Conservation (phyloP, 139 green algal species). For the Volvox africanus region DNA sequence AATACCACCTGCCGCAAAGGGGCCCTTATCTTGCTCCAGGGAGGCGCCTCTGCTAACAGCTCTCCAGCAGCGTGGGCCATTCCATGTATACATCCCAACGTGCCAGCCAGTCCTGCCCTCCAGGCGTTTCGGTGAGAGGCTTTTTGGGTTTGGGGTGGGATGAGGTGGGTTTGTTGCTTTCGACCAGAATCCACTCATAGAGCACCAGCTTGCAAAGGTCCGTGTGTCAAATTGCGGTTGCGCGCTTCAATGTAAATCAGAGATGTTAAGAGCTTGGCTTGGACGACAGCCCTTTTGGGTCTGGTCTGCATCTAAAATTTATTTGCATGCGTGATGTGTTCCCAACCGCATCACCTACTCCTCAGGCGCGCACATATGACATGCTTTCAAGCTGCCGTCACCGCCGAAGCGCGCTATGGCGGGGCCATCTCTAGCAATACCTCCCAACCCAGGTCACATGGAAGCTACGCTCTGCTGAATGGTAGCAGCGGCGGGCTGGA, state of each 20-base stretch:
- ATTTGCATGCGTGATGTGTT: not conserved
- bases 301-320: not conserved
- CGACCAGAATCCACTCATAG: too few species aligned
- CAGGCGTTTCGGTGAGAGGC: slow-evolving; percentile 17
- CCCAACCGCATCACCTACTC: not conserved
- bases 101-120: slow-evolving; percentile 16
- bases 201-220: too few species aligned
- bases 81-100: slow-evolving; percentile 27
- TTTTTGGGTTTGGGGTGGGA: too few species aligned
- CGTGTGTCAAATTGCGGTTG: too few species aligned
- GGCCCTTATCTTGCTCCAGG: not conserved
- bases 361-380: slow-evolving; percentile 24
- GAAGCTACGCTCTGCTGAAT: not conserved
- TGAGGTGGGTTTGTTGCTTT: too few species aligned
- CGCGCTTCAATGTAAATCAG: too few species aligned
- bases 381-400: not conserved
- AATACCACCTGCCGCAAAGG: not conserved
- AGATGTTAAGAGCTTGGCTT: too few species aligned
- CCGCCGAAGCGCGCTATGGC: not conserved
- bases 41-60: not conserved
- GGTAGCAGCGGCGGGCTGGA: not conserved
- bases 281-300: too few species aligned
- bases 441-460: not conserved
- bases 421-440: not conserved
- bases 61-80: slow-evolving; percentile 22